phyloP scores from a whole-genome alignment of 2,329 filamentous ascomycete species.

The Colletotrichum sp. region DNA sequence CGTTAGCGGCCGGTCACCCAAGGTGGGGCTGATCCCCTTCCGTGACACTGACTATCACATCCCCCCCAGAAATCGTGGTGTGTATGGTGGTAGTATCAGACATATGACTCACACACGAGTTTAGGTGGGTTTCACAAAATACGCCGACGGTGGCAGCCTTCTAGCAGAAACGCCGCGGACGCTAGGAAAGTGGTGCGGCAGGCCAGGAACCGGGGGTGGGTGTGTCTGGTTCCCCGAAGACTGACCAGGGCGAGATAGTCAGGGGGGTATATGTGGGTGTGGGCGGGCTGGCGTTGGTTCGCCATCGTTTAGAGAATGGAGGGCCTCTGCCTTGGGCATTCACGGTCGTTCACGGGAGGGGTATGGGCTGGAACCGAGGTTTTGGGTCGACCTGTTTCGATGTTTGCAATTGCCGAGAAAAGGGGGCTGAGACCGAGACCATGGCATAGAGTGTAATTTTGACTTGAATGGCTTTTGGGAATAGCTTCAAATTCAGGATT shows the following conservation, averaged over 20 bases:
- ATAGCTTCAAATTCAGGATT: not conserved
- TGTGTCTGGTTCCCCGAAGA: not conserved
- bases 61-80: not conserved
- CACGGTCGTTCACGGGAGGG: not conserved
- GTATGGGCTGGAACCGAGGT: not conserved
- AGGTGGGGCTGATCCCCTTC: not conserved
- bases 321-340: slow-evolving; percentile 4
- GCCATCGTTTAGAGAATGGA: not conserved
- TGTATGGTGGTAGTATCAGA: not conserved
- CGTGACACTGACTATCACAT: not conserved
- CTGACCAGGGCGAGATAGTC: not conserved
- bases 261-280: not conserved
- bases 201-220: not conserved
- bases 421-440: not conserved
- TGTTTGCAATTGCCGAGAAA: not conserved
- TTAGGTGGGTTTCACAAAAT: not conserved
- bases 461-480: not conserved
- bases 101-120: not conserved
- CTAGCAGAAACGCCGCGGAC: not conserved
- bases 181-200: not conserved
- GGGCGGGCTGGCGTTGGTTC: not conserved
- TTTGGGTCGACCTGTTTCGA: not conserved
- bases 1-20: not conserved
- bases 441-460: not conserved
- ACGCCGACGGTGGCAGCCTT: not conserved